Base-by-base conservation (phyloP, 768 basidiomycete species). In the Suillus brevipes region DNA sequence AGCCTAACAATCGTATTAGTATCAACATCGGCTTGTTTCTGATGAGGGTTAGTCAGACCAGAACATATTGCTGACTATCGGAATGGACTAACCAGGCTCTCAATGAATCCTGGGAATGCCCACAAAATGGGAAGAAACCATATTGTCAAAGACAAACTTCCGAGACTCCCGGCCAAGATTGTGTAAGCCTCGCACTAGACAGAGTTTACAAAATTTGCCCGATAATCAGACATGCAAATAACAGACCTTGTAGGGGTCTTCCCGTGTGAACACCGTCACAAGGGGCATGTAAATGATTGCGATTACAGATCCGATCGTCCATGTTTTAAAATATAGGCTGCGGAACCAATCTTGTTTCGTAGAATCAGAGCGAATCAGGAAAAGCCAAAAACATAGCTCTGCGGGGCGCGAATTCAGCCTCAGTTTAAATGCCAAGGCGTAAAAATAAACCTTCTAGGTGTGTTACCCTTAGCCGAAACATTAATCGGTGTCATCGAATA, bases 371-470 rank as follows among this genome's bases (percentile, higher is more conserved):
- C 90, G 90, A 58, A 94, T 80, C 43, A 95, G 84, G 78, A 92
- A 95, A 14, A 94, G 77, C 92, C 93, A 94, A 74, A 95, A 95
- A 70, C 91, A 94, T 0, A 94, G 81, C 69, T 95, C 92, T 92
- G 64, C 9, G 25, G 38, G 38, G 13, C 20, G 14, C 16, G n/a
- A 47, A 12, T 13, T 8, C n/a, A 53, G 31, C 25, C 36, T 40
- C 31, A 4, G n/a, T 9, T 31, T 57, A 34, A 50, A 62, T 49
- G 23, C 60, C 59, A 65, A 49, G 18, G 14, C n/a, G 25, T 40
- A 56, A 38, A 13, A 42, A 18, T 28, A 18, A 67, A 90, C 91
- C 91, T 87, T 93, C 91, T 69, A 92, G 74, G 75, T 93, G 92
- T 0, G 90, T 89, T 8, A 92, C 84, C 81, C 91, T 93, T 9